Percentiles rank a stretch among this genome's conserved stretches.
Conservation (phyloP, 768 basidiomycete species). For the Pleurotus giganteus region DNA sequence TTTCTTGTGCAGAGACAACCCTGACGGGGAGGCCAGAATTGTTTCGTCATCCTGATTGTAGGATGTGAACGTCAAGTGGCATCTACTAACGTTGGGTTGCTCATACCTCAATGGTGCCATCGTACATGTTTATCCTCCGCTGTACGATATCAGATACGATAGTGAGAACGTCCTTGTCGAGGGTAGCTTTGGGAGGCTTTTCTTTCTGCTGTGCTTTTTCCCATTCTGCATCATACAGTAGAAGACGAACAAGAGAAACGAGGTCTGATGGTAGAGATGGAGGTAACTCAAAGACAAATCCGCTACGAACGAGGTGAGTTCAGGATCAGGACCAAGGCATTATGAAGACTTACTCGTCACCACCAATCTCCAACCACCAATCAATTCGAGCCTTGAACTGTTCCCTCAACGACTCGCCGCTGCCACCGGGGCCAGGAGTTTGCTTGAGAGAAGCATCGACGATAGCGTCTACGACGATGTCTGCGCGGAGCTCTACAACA, state of each 20-base stretch:
- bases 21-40: slow-evolving; percentile 27
- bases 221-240: slow-evolving; percentile 61
- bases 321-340: slow-evolving; percentile 1
- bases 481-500: slow-evolving; percentile 74
- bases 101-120: slow-evolving; percentile 55
- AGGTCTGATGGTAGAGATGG: slow-evolving; percentile 54
- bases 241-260: slow-evolving; percentile 62
- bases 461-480: slow-evolving; percentile 54
- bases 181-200: slow-evolving; percentile 72
- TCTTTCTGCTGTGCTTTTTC: slow-evolving; percentile 55
- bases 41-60: slow-evolving; percentile 47
- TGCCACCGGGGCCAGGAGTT: slow-evolving; percentile 7
- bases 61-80: background rate
- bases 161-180: slow-evolving; percentile 44
- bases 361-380: slow-evolving; percentile 90
- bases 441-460: background rate
- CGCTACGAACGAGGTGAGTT: slow-evolving; percentile 30
- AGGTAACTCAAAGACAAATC: slow-evolving; percentile 49
- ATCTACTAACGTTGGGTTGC: background rate
- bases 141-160: slow-evolving; percentile 49
- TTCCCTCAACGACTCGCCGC: slow-evolving; percentile 12
- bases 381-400: slow-evolving; percentile 65
- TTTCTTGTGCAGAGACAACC: slow-evolving; percentile 43
- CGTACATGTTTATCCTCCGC: slow-evolving; percentile 52
- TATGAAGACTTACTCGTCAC: slow-evolving; percentile 70